Evolutionary conservation across 331 rosid genomes (phyloP).

Genomic region (Phaseolus coccineus): DNA sequence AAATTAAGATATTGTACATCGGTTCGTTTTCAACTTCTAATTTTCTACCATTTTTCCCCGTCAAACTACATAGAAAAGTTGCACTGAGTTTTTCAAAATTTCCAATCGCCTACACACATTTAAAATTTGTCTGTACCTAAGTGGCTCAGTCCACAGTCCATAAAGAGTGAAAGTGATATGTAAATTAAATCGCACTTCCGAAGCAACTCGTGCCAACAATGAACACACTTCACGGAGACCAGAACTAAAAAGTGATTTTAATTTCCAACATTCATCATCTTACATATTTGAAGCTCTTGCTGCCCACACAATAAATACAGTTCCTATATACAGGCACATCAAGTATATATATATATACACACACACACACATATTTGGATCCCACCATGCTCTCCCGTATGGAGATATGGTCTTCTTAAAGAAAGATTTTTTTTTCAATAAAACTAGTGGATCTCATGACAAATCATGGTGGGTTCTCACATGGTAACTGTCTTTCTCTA

Average conservation of each 20-base stretch:
- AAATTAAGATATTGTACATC: neutral
- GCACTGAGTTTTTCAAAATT: slow-evolving; percentile 17
- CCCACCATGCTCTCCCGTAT: neutral
- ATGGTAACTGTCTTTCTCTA: neutral
- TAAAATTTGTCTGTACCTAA: neutral
- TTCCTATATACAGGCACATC: slow-evolving; percentile 5
- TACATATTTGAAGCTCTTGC: slow-evolving; percentile 22
- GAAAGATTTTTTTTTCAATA: neutral
- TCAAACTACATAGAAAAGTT: neutral
- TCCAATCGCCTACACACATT: slow-evolving; percentile 14
- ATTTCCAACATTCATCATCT: slow-evolving; percentile 36
- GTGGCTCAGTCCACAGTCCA: slow-evolving; percentile 12
- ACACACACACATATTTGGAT: neutral
- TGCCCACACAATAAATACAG: slow-evolving; percentile 29
- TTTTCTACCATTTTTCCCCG: neutral
- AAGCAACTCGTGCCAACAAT: slow-evolving; percentile 37
- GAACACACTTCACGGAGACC: slow-evolving; percentile 24
- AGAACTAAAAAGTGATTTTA: slow-evolving; percentile 19
- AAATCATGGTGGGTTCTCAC: neutral
- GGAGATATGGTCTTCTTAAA: neutral
- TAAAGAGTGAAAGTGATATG: slow-evolving; percentile 27
- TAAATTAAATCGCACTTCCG: slow-evolving; percentile 37
- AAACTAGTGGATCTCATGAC: neutral
- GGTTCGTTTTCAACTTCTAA: neutral
- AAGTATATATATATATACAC: neutral